Percentiles rank a stretch among this genome's conserved stretches.
Conservation (phyloP, 768 basidiomycete species). For the Hirschioporus abietinus region DNA sequence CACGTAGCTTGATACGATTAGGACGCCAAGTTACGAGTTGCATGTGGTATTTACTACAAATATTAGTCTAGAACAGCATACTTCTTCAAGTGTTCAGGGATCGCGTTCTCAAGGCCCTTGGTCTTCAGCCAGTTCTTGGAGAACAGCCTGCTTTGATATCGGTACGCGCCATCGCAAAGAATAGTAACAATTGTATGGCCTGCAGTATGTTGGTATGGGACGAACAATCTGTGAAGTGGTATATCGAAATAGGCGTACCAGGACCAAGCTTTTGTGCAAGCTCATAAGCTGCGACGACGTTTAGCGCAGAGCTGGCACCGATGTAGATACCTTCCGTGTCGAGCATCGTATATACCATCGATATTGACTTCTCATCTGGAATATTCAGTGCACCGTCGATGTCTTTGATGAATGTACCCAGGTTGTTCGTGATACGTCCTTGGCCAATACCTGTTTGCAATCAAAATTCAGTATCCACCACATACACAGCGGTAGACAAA, state of each 20-base stretch:
- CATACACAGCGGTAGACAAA: slow-evolving; percentile 2
- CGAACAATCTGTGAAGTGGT: slow-evolving; percentile 2
- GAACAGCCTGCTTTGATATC: slow-evolving; percentile 95
- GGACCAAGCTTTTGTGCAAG: slow-evolving; percentile 80
- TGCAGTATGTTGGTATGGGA: slow-evolving; percentile 22
- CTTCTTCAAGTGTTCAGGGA: slow-evolving; percentile 81
- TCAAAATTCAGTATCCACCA: slow-evolving; percentile 6
- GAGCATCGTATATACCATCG: slow-evolving; percentile 89
- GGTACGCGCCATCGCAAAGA: slow-evolving; percentile 92
- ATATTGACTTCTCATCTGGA: slow-evolving; percentile 83
- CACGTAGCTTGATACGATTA: background rate
- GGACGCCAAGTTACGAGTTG: background rate
- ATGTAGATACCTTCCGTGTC: slow-evolving; percentile 92
- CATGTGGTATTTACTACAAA: background rate
- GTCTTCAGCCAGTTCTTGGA: slow-evolving; percentile 86
- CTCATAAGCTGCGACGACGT: slow-evolving; percentile 90
- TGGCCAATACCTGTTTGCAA: slow-evolving; percentile 80
- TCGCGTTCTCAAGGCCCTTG: slow-evolving; percentile 71
- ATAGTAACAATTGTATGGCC: slow-evolving; percentile 85
- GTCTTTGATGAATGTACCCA: slow-evolving; percentile 73
- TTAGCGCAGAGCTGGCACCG: slow-evolving; percentile 90
- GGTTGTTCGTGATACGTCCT: slow-evolving; percentile 89
- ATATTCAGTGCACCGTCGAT: slow-evolving; percentile 82
- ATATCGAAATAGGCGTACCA: slow-evolving; percentile 38
- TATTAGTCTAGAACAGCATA: slow-evolving; percentile 78